These are phyloP conservation scores for Pythium sukuiense DNA, from an alignment of 352 stramenopile genomes.

Conservation along the genomic window DNA sequence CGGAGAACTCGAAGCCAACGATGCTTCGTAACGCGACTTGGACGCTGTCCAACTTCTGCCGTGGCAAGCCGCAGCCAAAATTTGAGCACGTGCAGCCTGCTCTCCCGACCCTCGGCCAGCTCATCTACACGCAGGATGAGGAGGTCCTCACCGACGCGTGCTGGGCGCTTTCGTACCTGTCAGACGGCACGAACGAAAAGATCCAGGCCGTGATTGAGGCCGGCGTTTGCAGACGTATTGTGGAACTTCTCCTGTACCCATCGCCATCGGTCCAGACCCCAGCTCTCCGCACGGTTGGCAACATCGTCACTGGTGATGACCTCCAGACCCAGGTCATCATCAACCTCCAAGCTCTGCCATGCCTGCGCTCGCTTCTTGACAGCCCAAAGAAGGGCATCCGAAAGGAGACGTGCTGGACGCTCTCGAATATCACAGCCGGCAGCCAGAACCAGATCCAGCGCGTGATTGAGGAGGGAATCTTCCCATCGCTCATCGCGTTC, in stretches of 20 bases:
- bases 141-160: constrained; percentile 99
- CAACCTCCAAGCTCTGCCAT: constrained; percentile 96
- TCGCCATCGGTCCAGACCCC: constrained; percentile 84
- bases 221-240: constrained; percentile 94
- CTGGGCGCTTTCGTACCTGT: constrained; percentile 99
- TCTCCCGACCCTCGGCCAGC: constrained; percentile 94
- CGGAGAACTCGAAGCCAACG: constrained; percentile 94
- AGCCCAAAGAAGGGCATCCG: constrained; percentile 97
- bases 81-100: constrained; percentile 89
- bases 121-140: constrained; percentile 98
- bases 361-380: constrained; percentile 93
- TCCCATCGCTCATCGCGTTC: constrained; percentile 96
- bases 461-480: constrained; percentile 97
- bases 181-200: constrained; percentile 98
- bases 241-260: constrained; percentile 93
- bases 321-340: constrained; percentile 99
- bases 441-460: constrained; percentile 99
- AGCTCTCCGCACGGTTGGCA: constrained; percentile 91
- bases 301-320: constrained; percentile 99
- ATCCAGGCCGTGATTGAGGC: constrained; percentile 99
- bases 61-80: constrained; percentile 78
- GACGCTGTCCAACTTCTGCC: constrained; percentile 99
- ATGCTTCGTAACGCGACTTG: constrained; percentile 99
- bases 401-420: constrained; percentile 99
- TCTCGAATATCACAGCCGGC: constrained; percentile 99